Evolutionary conservation across 2,329 filamentous ascomycete species (phyloP).

Genomic region (Fusarium sp.): DNA sequence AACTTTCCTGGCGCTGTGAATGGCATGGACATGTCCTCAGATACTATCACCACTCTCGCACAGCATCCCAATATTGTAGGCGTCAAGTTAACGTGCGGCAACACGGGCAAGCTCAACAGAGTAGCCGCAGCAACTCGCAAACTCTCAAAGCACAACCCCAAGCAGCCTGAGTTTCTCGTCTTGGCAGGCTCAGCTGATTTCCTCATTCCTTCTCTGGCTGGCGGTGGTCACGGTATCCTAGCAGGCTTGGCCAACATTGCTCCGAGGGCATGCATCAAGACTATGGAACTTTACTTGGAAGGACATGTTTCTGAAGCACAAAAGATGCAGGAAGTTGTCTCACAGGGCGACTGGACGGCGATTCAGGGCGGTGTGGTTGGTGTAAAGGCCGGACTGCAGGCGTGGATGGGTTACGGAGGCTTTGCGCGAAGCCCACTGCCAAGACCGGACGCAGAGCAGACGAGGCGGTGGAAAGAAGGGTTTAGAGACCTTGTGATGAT

Average conservation of each 20-base stretch:
- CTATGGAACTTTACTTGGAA: slow-evolving; percentile 69
- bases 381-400: slow-evolving; percentile 74
- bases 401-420: slow-evolving; percentile 77
- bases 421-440: slow-evolving; percentile 49
- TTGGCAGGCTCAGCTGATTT: slow-evolving; percentile 81
- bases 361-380: slow-evolving; percentile 79
- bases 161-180: slow-evolving; percentile 67
- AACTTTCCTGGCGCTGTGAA: slow-evolving; percentile 74
- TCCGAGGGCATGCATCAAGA: slow-evolving; percentile 72
- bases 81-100: slow-evolving; percentile 77
- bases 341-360: slow-evolving; percentile 77
- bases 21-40: slow-evolving; percentile 73
- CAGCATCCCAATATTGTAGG: slow-evolving; percentile 74
- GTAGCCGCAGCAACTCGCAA: slow-evolving; percentile 68
- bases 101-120: slow-evolving; percentile 76
- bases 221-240: slow-evolving; percentile 77
- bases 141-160: slow-evolving; percentile 28
- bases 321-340: slow-evolving; percentile 72
- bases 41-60: slow-evolving; percentile 69
- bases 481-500: slow-evolving; percentile 64
- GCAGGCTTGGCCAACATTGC: slow-evolving; percentile 79
- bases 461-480: slow-evolving; percentile 64
- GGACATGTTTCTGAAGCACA: slow-evolving; percentile 70
- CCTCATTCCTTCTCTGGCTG: slow-evolving; percentile 74
- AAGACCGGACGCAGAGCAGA: slow-evolving; percentile 62